Base-by-base conservation (phyloP, 192 early-diverging fungal genomes). In the Backusella australiensis region DNA sequence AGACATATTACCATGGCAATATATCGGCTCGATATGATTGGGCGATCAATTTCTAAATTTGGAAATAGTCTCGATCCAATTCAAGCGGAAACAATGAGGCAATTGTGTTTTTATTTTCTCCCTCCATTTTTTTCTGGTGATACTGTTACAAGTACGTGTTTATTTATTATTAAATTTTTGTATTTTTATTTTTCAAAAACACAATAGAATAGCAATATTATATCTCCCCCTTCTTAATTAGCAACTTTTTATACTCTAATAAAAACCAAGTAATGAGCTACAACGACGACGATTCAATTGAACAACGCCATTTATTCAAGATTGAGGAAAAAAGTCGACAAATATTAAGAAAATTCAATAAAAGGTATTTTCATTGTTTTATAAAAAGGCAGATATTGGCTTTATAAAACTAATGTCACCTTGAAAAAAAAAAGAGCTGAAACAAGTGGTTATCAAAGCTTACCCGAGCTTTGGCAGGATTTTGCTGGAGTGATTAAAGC, bases 401-500 rank as follows among this genome's bases (percentile, higher is more conserved):
- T 21, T 53, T 53, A 53, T 21, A 5, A 63, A 39, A 7, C n/a
- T 63, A 63, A 63, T 29, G 29, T 19, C 6, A 26, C 3, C 4
- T 59, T 63, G 32, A 32, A 32, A 32, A 29, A 32, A 32, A 29
- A 29, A 63, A 63, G 56, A 63, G 26, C 56, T 63, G 67, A 69
- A 39, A 19, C 67, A 34, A 14, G 29, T 39, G 72, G 72, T 19
- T 73, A 73, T 38, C 36, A 59, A 36, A 73, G 52, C 14, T 15
- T 73, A 11, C 52, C 72, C 23, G 46, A 73, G 14, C 19, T 73
- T 15, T 73, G 72, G 72, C 46, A 63, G 19, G 72, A 73, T 34
- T 56, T 73, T 21, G 56, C 46, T 7, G 34, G 49, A 8, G 29
- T 63, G 9, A 63, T 73, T 36, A 21, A 53, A 12, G 34, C 52